phyloP scores from a whole-genome alignment of 352 stramenopile genomes.

The Pythium oligandrum region DNA sequence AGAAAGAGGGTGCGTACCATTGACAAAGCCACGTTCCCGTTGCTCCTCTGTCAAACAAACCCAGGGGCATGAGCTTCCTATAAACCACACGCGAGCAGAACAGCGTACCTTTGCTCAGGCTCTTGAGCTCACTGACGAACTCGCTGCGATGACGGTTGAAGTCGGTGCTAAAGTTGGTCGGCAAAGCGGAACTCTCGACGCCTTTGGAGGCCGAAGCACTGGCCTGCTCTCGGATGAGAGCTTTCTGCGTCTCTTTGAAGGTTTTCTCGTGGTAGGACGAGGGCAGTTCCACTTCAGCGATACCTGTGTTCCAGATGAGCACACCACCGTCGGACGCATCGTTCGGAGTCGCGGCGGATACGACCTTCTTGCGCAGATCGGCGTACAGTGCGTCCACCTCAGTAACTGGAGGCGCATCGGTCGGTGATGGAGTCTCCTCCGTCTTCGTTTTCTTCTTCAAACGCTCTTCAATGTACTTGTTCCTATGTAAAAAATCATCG shows the following conservation, averaged over 20 bases:
- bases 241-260: slow-evolving; percentile 38
- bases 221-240: slow-evolving; percentile 29
- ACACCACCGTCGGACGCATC: slow-evolving; percentile 54
- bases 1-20: slow-evolving; percentile 19
- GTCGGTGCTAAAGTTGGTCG: slow-evolving; percentile 71
- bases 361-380: slow-evolving; percentile 47
- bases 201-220: slow-evolving; percentile 13
- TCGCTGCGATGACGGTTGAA: slow-evolving; percentile 72
- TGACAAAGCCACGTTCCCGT: slow-evolving; percentile 57
- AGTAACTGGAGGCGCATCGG: slow-evolving; percentile 14
- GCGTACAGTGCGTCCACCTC: slow-evolving; percentile 68
- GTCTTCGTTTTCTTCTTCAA: slow-evolving; percentile 41
- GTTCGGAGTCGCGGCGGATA: slow-evolving; percentile 6
- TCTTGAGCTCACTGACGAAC: slow-evolving; percentile 68
- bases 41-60: slow-evolving; percentile 45
- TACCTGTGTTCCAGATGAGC: slow-evolving; percentile 72
- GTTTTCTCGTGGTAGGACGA: slow-evolving; percentile 45
- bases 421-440: not conserved
- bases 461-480: slow-evolving; percentile 80
- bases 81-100: no score
- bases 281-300: slow-evolving; percentile 76
- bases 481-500: slow-evolving; percentile 25
- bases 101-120: slow-evolving; percentile 43
- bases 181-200: slow-evolving; percentile 47
- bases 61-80: no score